Conservation (phyloP, 2,329 filamentous ascomycete species). For the Epichloe amarillans region DNA sequence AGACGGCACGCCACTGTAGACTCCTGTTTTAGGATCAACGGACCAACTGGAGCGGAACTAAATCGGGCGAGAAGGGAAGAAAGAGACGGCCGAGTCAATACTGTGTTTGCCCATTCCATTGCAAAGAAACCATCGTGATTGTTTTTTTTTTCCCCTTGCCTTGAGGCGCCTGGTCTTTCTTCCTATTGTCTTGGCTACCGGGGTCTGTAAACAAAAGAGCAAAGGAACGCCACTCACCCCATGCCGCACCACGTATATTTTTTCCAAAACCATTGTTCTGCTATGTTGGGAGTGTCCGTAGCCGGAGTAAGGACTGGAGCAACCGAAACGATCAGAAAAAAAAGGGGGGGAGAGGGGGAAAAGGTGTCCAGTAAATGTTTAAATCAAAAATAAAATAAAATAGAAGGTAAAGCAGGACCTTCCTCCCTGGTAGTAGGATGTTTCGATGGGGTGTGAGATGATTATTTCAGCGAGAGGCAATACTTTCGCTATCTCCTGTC, state of each 20-base stretch:
- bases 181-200: slow-evolving; percentile 1
- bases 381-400: background rate
- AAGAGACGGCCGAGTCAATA: background rate
- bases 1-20: slow-evolving; percentile 61
- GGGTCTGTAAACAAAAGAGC: background rate
- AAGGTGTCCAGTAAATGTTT: background rate
- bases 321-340: no score
- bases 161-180: background rate
- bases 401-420: no score
- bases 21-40: slow-evolving; percentile 67
- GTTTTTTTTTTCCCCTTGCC: background rate
- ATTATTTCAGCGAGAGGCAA: no score
- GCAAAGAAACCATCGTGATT: slow-evolving; percentile 3
- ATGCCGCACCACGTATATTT: slow-evolving; percentile 62
- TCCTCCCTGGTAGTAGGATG: no score
- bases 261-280: slow-evolving; percentile 47
- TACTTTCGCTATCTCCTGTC: no score
- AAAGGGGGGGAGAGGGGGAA: background rate
- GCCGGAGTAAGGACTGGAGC: background rate
- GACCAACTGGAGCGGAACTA: slow-evolving; percentile 88
- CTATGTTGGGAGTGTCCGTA: background rate
- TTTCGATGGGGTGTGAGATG: no score
- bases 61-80: background rate
- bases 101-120: background rate
- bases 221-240: slow-evolving; percentile 41